Base-by-base conservation (phyloP, 768 basidiomycete genomes). In the Lactarius psammicola region DNA sequence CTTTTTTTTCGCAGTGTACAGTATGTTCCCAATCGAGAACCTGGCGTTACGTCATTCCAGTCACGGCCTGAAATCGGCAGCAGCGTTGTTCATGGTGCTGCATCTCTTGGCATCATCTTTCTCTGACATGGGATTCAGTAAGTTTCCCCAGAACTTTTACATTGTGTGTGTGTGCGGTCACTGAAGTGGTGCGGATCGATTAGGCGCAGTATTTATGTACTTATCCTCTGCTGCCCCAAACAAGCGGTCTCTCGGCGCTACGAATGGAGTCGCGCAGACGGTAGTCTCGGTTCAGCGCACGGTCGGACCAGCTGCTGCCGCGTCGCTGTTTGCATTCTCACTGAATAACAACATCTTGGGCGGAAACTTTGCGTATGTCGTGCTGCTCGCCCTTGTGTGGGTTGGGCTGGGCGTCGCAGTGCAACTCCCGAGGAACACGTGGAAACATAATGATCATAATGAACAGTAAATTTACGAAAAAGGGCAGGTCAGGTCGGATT, bases 171-270 rank as follows among this genome's bases (percentile, higher is more conserved):
- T 11, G 5, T 11, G 17, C 9, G 5, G 38, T 54, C 60, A 34
- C 20, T 59, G 51, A 40, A 3, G 34, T 3, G 6, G 20, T 34
- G 7, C 23, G 20, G 82, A n/a, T 56, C 6, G 3, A 31, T 15
- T 60, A 89, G 89, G 87, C 28, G 83, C 87, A 51, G 74, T 89
- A 20, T 89, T 88, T 73, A 88, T 90, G 63, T 88, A 84, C 67
- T 84, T 91, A 63, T 80, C 83, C 7, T 82, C 83, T 2, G 80
- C 88, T 9, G 78, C 89, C 0, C 88, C 89, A 1, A 87, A 87
- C 62, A 80, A 81, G 34, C 82, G 83, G 11, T 84, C 86, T 10
- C 80, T 90, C 9, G 89, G 89, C 8, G 84, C 87, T 1, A 87
- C 86, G 26, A 90, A 90, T 67, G 89, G 89, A 62, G 38, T 77